phyloP scores from a whole-genome alignment of 805 yeast species.

The Saturnispora dispora region DNA sequence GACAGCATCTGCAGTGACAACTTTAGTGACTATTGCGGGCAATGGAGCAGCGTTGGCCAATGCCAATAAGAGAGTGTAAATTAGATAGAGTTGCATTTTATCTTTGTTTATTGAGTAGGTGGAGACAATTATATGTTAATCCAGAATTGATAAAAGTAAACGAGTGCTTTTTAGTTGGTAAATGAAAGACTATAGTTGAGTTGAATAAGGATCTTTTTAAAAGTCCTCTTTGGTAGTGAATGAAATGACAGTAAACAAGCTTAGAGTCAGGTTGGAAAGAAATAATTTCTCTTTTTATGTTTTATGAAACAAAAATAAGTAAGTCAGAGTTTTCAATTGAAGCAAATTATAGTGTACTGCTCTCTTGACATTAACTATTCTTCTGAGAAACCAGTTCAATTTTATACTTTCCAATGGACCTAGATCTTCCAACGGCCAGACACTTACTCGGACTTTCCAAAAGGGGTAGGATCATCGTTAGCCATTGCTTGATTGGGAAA shows the following conservation, averaged over 20 bases:
- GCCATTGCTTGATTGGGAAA: not conserved
- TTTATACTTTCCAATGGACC: not conserved
- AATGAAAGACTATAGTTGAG: not conserved
- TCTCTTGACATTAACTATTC: no score
- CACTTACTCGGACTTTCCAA: not conserved
- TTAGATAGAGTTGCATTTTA: conserved; percentile 6
- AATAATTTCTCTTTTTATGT: not conserved
- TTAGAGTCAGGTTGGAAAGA: not conserved
- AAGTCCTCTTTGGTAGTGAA: not conserved
- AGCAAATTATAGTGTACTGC: no score
- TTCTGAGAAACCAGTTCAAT: not conserved
- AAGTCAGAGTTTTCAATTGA: not conserved
- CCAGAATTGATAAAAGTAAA: not conserved
- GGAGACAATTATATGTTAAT: not conserved
- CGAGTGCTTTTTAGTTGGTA: not conserved
- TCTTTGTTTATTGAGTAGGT: not conserved
- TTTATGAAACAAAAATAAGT: not conserved
- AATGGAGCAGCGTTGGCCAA: conserved; percentile 13
- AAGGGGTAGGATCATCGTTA: not conserved
- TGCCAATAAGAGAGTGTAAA: conserved; percentile 6
- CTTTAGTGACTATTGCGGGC: conserved; percentile 17
- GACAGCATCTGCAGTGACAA: conserved; percentile 21
- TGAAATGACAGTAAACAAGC: not conserved
- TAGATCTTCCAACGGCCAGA: not conserved
- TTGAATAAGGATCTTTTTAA: not conserved